Base-by-base conservation (phyloP, 2,329 filamentous ascomycete species). In the Penicillium sumatraense region DNA sequence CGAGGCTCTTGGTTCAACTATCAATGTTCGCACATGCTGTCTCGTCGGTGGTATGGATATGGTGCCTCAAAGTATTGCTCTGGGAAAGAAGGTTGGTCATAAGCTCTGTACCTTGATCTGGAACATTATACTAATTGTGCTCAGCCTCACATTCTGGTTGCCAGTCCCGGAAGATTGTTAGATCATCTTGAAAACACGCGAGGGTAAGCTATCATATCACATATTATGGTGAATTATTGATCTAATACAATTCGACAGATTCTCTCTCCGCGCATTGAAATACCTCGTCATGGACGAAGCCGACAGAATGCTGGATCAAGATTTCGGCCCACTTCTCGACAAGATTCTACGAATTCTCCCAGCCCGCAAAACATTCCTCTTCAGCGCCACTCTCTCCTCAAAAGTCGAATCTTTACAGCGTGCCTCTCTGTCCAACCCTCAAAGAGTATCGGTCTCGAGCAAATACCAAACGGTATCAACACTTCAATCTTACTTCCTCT, bases 141-240 rank as follows among this genome's bases (percentile, higher is more conserved):
- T 3, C 11, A 42, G 66, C 95, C 95, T 7, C 95, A 99, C 68
- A 88, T 99, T 21, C 81, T 98, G 20, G 93, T 98, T 35, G 93
- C 93, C 0, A 97, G 93, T 0, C 93, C 93, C 0, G 93, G 93
- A 49, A 86, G 93, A 53, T 79, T 97, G 20, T 81, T 97, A 4
- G 95, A 98, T 68, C 95, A 99, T 66, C 79, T 98, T 8, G 92
- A 98, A 72, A 96, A 96, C 76, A 99, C 95, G 2, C 97, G 96
- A 74, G 93, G 95, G 10, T 44, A 14, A 42, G 38, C 13, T 5
- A 13, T 8, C 38, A 5, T 14, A 42, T 42, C n/a, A n/a, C n/a
- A n/a, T n/a, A n/a, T n/a, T n/a, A n/a, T n/a, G n/a, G n/a, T n/a
- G n/a, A n/a, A n/a, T n/a, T n/a, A n/a, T n/a, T n/a, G n/a, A n/a